phyloP scores from a whole-genome alignment of 768 basidiomycete genomes.

The Lentinula lateritia region DNA sequence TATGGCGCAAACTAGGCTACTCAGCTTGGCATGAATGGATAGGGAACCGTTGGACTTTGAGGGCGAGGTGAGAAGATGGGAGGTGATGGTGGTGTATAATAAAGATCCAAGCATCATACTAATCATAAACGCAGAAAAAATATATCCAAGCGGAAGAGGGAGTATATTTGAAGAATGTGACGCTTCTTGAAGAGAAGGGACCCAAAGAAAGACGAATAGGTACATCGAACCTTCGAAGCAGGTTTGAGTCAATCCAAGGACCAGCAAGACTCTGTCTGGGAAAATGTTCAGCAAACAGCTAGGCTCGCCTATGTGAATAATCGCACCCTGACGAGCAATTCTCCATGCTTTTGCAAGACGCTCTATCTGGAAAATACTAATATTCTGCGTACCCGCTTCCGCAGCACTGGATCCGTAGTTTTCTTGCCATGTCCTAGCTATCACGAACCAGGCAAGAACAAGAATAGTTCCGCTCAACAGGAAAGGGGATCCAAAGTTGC shows the following conservation, averaged over 20 bases:
- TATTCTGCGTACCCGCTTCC: conserved; percentile 14
- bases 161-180: conserved; percentile 28
- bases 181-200: conserved; percentile 65
- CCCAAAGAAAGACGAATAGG: conserved; percentile 81
- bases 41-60: conserved; percentile 28
- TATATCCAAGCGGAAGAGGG: conserved; percentile 66
- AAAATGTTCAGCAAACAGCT: background rate
- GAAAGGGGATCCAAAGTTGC: conserved; percentile 59
- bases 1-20: conserved; percentile 55
- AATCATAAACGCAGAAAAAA: conserved; percentile 78
- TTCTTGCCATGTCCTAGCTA: conserved; percentile 57
- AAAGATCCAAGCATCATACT: conserved; percentile 79
- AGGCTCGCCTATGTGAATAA: background rate
- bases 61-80: conserved; percentile 16
- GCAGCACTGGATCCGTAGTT: conserved; percentile 54
- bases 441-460: conserved; percentile 48
- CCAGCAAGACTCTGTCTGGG: conserved; percentile 51
- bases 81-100: conserved; percentile 50
- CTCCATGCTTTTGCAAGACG: conserved; percentile 52
- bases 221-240: conserved; percentile 86
- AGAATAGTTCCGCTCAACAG: conserved; percentile 56
- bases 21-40: conserved; percentile 61
- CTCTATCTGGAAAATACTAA: conserved; percentile 45
- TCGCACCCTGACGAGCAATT: conserved; percentile 47
- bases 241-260: conserved; percentile 69